Conservation (phyloP, 2,329 filamentous ascomycete genomes). For the Scedosporium boydii region DNA sequence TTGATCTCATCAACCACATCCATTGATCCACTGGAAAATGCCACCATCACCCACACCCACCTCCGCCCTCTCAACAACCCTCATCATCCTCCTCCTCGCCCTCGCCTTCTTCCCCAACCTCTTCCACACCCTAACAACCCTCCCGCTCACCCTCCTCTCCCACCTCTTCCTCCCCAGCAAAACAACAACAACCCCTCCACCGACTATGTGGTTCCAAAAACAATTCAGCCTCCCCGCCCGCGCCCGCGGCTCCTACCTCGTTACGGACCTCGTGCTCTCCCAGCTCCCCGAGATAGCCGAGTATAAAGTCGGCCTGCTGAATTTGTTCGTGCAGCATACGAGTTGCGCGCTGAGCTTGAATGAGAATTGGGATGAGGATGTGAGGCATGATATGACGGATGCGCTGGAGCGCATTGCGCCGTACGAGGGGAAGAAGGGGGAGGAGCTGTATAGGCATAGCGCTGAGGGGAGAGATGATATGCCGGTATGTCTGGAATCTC, state of each 20-base stretch:
- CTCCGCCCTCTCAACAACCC: constrained; percentile 29
- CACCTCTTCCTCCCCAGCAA: constrained; percentile 12
- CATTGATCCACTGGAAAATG: not conserved
- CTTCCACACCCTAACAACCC: constrained; percentile 42
- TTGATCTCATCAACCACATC: no score
- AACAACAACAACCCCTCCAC: not conserved
- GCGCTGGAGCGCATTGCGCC: constrained; percentile 85
- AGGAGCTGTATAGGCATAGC: constrained; percentile 72
- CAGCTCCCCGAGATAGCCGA: constrained; percentile 68
- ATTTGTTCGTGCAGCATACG: constrained; percentile 94
- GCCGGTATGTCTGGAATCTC: constrained; percentile 47
- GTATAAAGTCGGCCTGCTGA: constrained; percentile 79
- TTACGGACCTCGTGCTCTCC: constrained; percentile 65
- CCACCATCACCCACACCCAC: constrained; percentile 13
- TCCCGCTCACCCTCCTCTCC: constrained; percentile 34
- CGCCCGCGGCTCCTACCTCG: constrained; percentile 77
- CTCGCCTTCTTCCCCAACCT: constrained; percentile 40
- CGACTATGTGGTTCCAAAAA: constrained; percentile 72
- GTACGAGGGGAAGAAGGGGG: constrained; percentile 60
- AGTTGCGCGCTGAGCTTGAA: constrained; percentile 85
- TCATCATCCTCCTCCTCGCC: constrained; percentile 38
- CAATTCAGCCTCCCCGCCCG: constrained; percentile 68
- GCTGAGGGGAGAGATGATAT: constrained; percentile 90
- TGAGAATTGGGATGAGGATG: constrained; percentile 80
- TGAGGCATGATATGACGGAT: constrained; percentile 89